Base-by-base conservation (phyloP, 1,284 basidiomycete genomes). In the Pseudozyma tsukubaensis region DNA sequence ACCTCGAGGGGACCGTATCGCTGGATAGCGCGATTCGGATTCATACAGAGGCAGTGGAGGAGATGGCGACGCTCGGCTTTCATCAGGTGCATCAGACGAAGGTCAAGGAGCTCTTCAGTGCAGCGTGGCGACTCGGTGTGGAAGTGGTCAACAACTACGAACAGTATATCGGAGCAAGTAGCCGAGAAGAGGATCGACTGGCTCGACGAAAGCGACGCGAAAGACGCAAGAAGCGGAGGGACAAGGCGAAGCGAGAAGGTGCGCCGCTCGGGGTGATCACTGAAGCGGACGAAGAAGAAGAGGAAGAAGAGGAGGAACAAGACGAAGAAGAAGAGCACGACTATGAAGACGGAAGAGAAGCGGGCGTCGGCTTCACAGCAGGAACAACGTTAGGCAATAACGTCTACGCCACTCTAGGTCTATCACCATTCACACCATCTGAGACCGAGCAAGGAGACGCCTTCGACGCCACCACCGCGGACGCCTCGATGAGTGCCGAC, bases 271-370 rank as follows among this genome's bases (percentile, higher is more conserved):
- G 57, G 14, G 65, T 59, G 14, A 73, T 73, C 42, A 64, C 45
- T 6, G 71, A 73, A 39, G 71, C 54, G 18, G 65, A 73, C 8
- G 65, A 68, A 32, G 71, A 73, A 12, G 71, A 73, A 13, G 69
- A 67, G 7, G 70, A 68, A 9, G 64, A 60, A 16, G 64, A 68
- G 4, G 70, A 63, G 4, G 64, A 67, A 1, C 52, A 67, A 4
- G 58, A 59, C 8, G 51, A 44, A 6, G 58, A 71, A 14, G 52
- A 57, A 34, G 39, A 35, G 16, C 14, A 14, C 16, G 51, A 54
- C 2, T 18, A 42, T 5, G 60, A 58, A 12, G 16, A 50, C 8
- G 19, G 48, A 14, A n/a, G n/a, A n/a, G 53, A 39, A 6, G 52
- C 34, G 3, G 43, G 14, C 12, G 4, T 24, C 6, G 48, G 32